Percentiles rank a stretch among this genome's conserved stretches.
These are phyloP conservation scores for Paradendryphiella salina DNA, from an alignment of 2,329 filamentous ascomycete genomes.

Conservation along the genomic window DNA sequence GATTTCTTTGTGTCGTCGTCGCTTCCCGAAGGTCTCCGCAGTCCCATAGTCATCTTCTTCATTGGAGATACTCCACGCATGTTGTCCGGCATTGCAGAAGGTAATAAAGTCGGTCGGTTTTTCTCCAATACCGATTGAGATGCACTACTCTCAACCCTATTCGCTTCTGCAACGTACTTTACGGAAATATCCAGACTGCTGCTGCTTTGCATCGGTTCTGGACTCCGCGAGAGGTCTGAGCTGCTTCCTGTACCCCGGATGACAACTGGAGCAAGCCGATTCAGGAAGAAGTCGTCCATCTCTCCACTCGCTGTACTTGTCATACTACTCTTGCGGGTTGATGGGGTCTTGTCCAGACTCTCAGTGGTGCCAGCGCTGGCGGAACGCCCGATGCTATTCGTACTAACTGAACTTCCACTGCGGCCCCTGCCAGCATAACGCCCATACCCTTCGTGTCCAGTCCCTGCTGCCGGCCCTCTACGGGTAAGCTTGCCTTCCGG, in stretches of 20 bases:
- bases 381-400: constrained; percentile 54
- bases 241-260: constrained; percentile 52
- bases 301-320: constrained; percentile 49
- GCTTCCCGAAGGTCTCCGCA: constrained; percentile 43
- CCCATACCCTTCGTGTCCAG: constrained; percentile 86
- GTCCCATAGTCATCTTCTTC: constrained; percentile 34
- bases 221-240: constrained; percentile 41
- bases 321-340: constrained; percentile 50
- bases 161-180: constrained; percentile 18
- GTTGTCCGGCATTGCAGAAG: constrained; percentile 46
- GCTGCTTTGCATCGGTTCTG: constrained; percentile 43
- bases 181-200: constrained; percentile 40
- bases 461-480: constrained; percentile 87
- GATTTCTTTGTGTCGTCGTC: constrained; percentile 43
- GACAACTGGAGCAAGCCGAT: constrained; percentile 50
- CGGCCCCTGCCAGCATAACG: constrained; percentile 66
- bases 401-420: constrained; percentile 62
- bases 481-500: constrained; percentile 59
- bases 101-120: constrained; percentile 36
- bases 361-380: constrained; percentile 50
- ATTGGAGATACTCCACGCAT: constrained; percentile 36
- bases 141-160: constrained; percentile 25
- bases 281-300: constrained; percentile 53
- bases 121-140: constrained; percentile 25
- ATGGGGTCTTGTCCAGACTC: constrained; percentile 40